Evolutionary conservation across 1,284 basidiomycete species (phyloP).

Genomic region (Puccinia coronata): DNA sequence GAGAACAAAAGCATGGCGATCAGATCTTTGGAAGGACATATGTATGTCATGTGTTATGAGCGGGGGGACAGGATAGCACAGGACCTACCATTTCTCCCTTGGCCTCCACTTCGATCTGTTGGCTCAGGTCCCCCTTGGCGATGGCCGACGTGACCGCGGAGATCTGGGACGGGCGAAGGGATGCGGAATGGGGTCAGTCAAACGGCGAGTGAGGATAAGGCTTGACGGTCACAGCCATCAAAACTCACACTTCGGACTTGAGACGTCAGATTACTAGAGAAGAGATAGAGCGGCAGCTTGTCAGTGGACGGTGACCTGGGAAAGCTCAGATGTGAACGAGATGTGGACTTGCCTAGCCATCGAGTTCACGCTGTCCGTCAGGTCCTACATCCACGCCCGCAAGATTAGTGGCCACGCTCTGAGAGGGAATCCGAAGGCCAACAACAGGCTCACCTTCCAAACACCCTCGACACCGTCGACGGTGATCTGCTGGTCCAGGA

Average conservation of each 20-base stretch:
- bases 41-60: not conserved
- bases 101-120: slow-evolving; percentile 60
- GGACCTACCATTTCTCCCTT: slow-evolving; percentile 59
- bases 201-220: too few species aligned
- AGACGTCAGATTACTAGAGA: slow-evolving; percentile 59
- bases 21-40: not conserved
- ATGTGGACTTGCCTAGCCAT: slow-evolving; percentile 55
- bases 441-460: slow-evolving; percentile 54
- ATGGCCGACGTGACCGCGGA: slow-evolving; percentile 59
- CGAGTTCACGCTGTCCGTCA: slow-evolving; percentile 59
- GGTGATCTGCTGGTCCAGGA: slow-evolving; percentile 59
- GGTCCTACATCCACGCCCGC: slow-evolving; percentile 50
- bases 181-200: not conserved
- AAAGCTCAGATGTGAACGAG: not conserved
- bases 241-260: slow-evolving; percentile 58
- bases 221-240: not conserved
- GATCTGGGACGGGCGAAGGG: slow-evolving; percentile 22
- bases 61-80: not conserved
- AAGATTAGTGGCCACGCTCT: not conserved
- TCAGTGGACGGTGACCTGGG: slow-evolving; percentile 13
- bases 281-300: slow-evolving; percentile 57
- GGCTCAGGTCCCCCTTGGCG: slow-evolving; percentile 58
- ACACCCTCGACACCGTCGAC: slow-evolving; percentile 59
- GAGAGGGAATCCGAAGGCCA: not conserved
- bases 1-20: not conserved